Base-by-base conservation (phyloP, 148 eudicot genomes). In the Rhododendron henanense region DNA sequence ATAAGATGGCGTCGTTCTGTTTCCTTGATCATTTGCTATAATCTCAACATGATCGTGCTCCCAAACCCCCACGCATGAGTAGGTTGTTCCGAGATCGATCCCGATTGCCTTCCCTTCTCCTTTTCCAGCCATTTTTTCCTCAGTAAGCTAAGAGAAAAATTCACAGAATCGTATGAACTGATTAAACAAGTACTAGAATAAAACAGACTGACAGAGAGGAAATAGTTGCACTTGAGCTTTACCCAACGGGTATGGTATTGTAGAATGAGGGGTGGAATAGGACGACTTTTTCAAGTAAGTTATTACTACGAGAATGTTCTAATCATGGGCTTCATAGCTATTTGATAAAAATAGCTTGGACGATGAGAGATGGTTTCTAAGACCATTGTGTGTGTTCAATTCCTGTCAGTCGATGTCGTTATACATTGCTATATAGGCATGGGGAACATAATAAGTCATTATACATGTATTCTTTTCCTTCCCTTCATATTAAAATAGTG, bases 61-160 rank as follows among this genome's bases (percentile, higher is more conserved):
- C 86, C 86, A 85, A 10, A 85, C 86, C 2, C 86, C 86, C 13
- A 85, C 86, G 11, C 86, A 85, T 23, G 86, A 85, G 86, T 85
- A 57, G 0, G 86, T 85, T 39, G 86, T 85, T 16, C 86, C 86
- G 15, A 85, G 71, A 39, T 85, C 75, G 4, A 85, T 85, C 4
- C 86, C 86, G 13, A 85, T 85, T 1, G 86, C 86, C 1, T 18
- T 16, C 3, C 82, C 86, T 23, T 77, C 86, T 13, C 82, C 74
- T 57, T 85, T 85, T 53, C 86, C 86, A 3, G 55, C 57, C 86
- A 85, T 77, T 78, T 85, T 6, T 63, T 63, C 23, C 10, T 23
- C 11, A 0, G 69, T 5, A 21, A 61, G 1, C 69, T 61, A 61
- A 21, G 7, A 21, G 8, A 8, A 23, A 41, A 63, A 21, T 4